Conservation (phyloP, 164 flowering plant genomes). For the Amborella trichopoda region DNA sequence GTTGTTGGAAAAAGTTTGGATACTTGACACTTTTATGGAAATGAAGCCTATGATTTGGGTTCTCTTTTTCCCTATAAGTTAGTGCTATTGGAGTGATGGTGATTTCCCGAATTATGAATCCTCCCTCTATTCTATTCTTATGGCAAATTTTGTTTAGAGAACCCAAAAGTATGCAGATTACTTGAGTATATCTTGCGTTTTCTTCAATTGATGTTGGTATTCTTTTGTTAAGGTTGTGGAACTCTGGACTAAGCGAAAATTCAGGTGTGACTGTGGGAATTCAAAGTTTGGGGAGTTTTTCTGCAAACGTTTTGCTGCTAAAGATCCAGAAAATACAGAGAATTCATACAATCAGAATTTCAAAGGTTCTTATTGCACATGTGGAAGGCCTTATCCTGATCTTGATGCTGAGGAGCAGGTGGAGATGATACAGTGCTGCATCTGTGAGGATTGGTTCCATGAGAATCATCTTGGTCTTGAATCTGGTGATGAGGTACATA, state of each 20-base stretch:
- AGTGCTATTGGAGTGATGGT: too few relatives aligned
- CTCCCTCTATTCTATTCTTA: too few relatives aligned
- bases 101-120: too few relatives aligned
- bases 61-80: too few relatives aligned
- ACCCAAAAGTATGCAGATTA: too few relatives aligned
- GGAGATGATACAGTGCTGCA: slow-evolving; percentile 95
- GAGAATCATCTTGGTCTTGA: slow-evolving; percentile 81
- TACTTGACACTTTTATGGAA: too few relatives aligned
- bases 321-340: slow-evolving; percentile 62
- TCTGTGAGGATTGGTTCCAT: slow-evolving; percentile 99
- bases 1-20: too few relatives aligned
- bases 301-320: slow-evolving; percentile 73
- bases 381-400: slow-evolving; percentile 87
- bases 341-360: slow-evolving; percentile 90
- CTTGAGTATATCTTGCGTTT: background rate
- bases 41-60: too few relatives aligned
- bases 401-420: slow-evolving; percentile 82
- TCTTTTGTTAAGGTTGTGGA: slow-evolving; percentile 51
- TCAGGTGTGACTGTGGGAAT: slow-evolving; percentile 97
- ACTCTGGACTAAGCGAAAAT: slow-evolving; percentile 95
- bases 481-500: slow-evolving; percentile 56
- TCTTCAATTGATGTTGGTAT: background rate
- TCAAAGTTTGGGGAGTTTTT: slow-evolving; percentile 80
- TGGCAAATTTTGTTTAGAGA: too few relatives aligned
- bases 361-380: slow-evolving; percentile 86